Conservation (phyloP, 225 moss, liverwort and hornwort genomes). For the Physcomitrium patens region DNA sequence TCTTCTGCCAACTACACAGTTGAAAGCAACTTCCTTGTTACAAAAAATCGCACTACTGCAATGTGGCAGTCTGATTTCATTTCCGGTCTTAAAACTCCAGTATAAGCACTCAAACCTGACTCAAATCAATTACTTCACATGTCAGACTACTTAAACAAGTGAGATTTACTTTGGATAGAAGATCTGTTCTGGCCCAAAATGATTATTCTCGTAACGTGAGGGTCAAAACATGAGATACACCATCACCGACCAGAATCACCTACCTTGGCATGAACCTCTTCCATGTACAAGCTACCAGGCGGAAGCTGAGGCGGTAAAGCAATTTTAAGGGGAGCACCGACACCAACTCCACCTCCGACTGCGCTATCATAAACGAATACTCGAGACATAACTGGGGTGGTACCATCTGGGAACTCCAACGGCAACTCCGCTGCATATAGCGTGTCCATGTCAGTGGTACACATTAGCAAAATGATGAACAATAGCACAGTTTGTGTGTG, state of each 20-base stretch:
- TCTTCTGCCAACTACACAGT: slow-evolving; percentile 85
- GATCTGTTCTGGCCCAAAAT: not conserved
- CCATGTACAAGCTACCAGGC: slow-evolving; percentile 88
- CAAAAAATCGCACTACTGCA: slow-evolving; percentile 14
- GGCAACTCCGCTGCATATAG: slow-evolving; percentile 88
- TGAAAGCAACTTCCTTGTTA: slow-evolving; percentile 34
- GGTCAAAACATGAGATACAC: slow-evolving; percentile 19
- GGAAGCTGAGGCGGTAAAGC: slow-evolving; percentile 91
- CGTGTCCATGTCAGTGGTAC: slow-evolving; percentile 29
- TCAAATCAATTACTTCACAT: slow-evolving; percentile 28
- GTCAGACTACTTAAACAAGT: slow-evolving; percentile 21
- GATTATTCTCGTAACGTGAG: slow-evolving; percentile 1
- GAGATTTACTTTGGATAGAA: no score
- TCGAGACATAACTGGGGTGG: slow-evolving; percentile 98
- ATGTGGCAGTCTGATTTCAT: no score
- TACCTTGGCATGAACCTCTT: slow-evolving; percentile 95
- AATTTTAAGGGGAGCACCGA: slow-evolving; percentile 82
- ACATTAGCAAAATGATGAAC: slow-evolving; percentile 16
- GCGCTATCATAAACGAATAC: slow-evolving; percentile 95
- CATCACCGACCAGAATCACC: slow-evolving; percentile 21
- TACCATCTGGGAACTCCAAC: slow-evolving; percentile 98
- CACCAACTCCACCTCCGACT: slow-evolving; percentile 79
- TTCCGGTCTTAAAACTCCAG: no score
- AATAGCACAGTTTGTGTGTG: slow-evolving; percentile 15
- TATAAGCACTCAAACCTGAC: slow-evolving; percentile 29